Base-by-base conservation (phyloP, 352 stramenopile species). In the Plasmopara muralis region DNA sequence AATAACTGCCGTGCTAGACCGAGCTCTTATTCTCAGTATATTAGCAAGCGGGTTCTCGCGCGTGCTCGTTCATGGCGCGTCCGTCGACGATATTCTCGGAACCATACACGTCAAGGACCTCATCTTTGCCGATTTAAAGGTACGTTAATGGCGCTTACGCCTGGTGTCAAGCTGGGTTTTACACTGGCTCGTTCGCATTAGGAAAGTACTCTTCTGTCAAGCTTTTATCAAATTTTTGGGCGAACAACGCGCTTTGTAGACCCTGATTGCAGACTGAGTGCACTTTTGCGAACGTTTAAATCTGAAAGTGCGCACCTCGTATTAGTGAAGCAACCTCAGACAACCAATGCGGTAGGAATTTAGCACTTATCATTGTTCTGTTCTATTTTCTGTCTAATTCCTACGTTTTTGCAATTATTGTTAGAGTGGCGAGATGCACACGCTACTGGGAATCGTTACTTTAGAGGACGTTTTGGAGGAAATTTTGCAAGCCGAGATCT, bases 61-160 rank as follows among this genome's bases (percentile, higher is more conserved):
- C 38, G 97, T 99, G 52, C 96, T 97, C 10, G 81, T 99, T 4
- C 74, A 89, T 30, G 78, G 76, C 15, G 37, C 68, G 29, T 82
- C 71, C 39, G 51, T 78, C 31, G 86, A 95, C 64, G 95, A 98
- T 62, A 89, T 99, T 35, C 82, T 98, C 44, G 95, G 96, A 14
- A 76, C 98, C n/a, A 83, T 99, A 20, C 92, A 98, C 64, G 93
- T 98, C 43, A 99, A 99, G 60, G 97, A 99, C 61, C 83, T 99
- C 10, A 98, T 99, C 53, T 98, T 99, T 44, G 79, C 99, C 14
- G 96, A 99, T 66, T 94, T 96, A 9, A 96, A 98, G 70, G 95
- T 98, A 63, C 51, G 85, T 57, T 2, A 8, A 18, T 31, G 25
- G 3, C 4, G 16, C 8, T 12, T 20, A 9, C 7, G 6, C n/a